Conservation (phyloP, 2,329 filamentous ascomycete genomes). For the Penicillium hesseltinei region DNA sequence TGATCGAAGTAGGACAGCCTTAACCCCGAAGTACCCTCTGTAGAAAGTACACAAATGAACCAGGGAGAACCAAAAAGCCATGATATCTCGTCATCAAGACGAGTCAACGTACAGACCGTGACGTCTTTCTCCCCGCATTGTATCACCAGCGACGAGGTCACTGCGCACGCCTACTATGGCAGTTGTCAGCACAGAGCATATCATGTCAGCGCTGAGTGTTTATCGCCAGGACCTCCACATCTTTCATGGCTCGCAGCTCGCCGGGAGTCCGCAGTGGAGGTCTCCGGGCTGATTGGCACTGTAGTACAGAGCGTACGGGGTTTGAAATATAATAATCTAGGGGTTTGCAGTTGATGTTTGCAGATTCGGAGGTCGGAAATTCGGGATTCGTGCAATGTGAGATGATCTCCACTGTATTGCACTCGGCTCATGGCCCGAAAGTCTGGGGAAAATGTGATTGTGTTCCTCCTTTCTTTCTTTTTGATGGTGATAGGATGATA, state of each 20-base stretch:
- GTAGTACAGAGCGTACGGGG: not conserved
- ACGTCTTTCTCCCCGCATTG: not conserved
- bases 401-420: slow-evolving; percentile 1
- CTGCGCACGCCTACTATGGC: not conserved
- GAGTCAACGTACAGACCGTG: not conserved
- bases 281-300: slow-evolving; percentile 10
- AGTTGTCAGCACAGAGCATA: not conserved
- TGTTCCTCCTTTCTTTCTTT: not conserved
- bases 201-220: not conserved
- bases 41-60: not conserved
- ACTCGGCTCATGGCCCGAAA: slow-evolving; percentile 4
- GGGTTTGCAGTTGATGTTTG: not conserved
- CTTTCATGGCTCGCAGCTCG: slow-evolving; percentile 7
- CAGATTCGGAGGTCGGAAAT: slow-evolving; percentile 18
- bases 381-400: slow-evolving; percentile 15
- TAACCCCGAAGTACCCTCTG: not conserved
- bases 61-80: not conserved
- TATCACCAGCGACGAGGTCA: not conserved
- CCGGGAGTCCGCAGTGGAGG: slow-evolving; percentile 17
- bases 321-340: not conserved
- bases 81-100: not conserved
- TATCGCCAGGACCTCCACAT: not conserved
- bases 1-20: not conserved
- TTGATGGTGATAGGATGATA: not conserved
- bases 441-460: slow-evolving; percentile 1